Conservation (phyloP, 208 protist genomes). For the Blechomonas ayalai region DNA sequence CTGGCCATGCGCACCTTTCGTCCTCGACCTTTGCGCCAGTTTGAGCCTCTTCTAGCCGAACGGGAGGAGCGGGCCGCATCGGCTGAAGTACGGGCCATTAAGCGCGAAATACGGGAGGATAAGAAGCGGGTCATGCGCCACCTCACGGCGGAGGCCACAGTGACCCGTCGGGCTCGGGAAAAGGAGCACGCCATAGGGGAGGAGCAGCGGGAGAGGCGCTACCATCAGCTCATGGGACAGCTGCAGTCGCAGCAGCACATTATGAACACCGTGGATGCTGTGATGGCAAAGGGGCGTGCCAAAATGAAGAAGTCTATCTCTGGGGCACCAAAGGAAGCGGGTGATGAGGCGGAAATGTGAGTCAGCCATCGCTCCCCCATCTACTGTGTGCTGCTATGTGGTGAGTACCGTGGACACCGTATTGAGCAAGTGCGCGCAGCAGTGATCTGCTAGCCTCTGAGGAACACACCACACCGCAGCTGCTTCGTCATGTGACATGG, state of each 20-base stretch:
- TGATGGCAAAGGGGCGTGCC: constrained; percentile 52
- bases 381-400: too few species aligned
- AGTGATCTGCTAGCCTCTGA: too few species aligned
- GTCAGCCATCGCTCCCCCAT: not conserved
- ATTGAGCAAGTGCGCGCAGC: too few species aligned
- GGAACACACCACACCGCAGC: too few species aligned
- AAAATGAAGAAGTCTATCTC: constrained; percentile 54
- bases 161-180: constrained; percentile 65
- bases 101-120: constrained; percentile 74
- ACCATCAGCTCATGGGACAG: constrained; percentile 64
- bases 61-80: constrained; percentile 41
- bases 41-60: constrained; percentile 71
- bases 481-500: too few species aligned
- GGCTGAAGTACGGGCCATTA: constrained; percentile 57
- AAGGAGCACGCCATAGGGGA: constrained; percentile 28
- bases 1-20: constrained; percentile 82
- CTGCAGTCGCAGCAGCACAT: constrained; percentile 81
- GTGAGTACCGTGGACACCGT: too few species aligned
- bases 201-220: constrained; percentile 40
- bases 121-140: constrained; percentile 81
- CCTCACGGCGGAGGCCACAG: constrained; percentile 68
- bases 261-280: constrained; percentile 81
- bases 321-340: constrained; percentile 19
- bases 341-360: constrained; percentile 7
- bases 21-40: constrained; percentile 73